A percentile compares a stretch with the other conserved stretches of the same genome.
These are phyloP conservation scores for Cercospora sp. DNA, from an alignment of 2,329 filamentous ascomycete species.

Conservation along the genomic window DNA sequence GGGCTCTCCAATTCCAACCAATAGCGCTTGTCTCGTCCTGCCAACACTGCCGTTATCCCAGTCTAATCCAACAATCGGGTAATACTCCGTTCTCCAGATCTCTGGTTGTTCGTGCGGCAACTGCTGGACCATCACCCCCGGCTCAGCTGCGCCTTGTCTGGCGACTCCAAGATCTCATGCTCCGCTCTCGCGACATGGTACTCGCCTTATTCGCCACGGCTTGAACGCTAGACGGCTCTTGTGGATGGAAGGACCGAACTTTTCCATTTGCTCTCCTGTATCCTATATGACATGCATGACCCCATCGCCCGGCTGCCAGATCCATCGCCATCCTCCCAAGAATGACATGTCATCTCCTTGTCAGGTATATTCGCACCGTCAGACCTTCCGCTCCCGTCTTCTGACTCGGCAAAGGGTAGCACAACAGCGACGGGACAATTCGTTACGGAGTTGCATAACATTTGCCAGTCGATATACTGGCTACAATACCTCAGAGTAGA, in stretches of 20 bases:
- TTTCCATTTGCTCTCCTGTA: not conserved
- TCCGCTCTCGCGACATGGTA: not conserved
- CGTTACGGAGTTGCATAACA: not conserved
- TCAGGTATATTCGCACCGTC: not conserved
- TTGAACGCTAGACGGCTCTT: not conserved
- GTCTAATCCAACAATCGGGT: not conserved
- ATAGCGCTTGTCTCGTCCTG: not conserved
- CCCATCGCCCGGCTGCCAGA: not conserved
- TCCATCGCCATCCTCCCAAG: not conserved
- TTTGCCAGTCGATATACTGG: not conserved
- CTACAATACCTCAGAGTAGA: not conserved
- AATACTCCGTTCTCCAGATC: not conserved
- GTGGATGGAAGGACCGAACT: constrained; percentile 1
- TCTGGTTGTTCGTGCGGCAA: constrained; percentile 3
- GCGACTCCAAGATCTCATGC: not conserved
- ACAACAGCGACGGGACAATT: not conserved
- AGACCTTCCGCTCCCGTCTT: not conserved
- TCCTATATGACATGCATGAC: constrained; percentile 3
- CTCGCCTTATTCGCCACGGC: not conserved
- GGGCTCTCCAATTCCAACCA: not conserved
- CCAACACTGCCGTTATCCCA: not conserved
- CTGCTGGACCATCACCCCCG: not conserved
- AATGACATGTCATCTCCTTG: not conserved
- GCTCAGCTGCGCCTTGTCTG: not conserved
- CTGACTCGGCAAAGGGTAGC: not conserved